Base-by-base conservation (phyloP, 495 filamentous ascomycete genomes). In the Chaetomidium leptoderma region DNA sequence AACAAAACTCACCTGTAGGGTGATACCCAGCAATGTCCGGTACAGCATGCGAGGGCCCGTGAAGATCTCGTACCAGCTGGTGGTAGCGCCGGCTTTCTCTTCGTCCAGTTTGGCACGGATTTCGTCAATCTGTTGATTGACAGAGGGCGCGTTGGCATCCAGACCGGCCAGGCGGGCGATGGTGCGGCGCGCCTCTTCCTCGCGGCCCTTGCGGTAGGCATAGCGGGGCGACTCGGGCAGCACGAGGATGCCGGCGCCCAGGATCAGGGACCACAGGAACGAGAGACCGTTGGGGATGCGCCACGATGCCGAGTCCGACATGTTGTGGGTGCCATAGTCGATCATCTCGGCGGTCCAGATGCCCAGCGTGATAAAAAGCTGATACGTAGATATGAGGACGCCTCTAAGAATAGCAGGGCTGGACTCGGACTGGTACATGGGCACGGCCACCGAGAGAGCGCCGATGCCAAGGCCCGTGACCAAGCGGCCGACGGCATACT, bases 301-400 rank as follows among this genome's bases (percentile, higher is more conserved):
- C 87, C 90, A 95, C 16, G 86, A 84, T 30, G 78, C 81, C 37
- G 83, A 82, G 52, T 64, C 73, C 21, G 58, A 32, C 40, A 69
- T 70, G 40, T 72, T 72, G 26, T 81, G 63, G 24, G 89, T 91
- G 36, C 88, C 89, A 68, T 77, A 93, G 72, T 93, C 91, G 78
- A 92, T 79, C 71, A 87, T 84, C 71, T 90, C 84, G 59, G 89
- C 87, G 44, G 84, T 81, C 74, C 90, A 90, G 72, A 92, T 93
- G 61, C 90, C 90, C 56, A 91, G 78, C 29, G 90, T 90, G 69
- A 93, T 88, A 74, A 93, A 91, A 23, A 95, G 81, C 75, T 95
- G 90, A 76, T 95, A 93, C 40, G 81, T 80, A 57, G 78, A 83
- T 59, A 89, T 79, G 58, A 88, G 79, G 49, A 86, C 76, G 68